Evolutionary conservation across 257 asterid species (phyloP).

Genomic region (Solanum habrochaites): DNA sequence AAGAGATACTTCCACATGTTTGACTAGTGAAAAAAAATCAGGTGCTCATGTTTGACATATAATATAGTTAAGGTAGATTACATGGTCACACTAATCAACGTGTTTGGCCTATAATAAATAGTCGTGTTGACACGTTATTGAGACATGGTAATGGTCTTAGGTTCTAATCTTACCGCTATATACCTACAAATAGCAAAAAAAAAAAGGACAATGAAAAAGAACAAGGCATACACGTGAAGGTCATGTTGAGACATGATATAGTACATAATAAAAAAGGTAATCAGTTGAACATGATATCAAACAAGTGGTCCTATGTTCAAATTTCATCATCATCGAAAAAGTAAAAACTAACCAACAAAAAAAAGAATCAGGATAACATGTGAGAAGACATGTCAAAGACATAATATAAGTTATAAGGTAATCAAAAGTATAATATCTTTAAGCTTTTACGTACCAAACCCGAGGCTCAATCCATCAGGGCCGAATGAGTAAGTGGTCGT

Average conservation of each 20-base stretch:
- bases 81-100: not conserved
- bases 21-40: not conserved
- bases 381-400: not conserved
- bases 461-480: slow-evolving; percentile 38
- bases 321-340: not conserved
- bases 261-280: not conserved
- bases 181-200: too few relatives aligned
- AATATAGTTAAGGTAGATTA: not conserved
- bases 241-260: not conserved
- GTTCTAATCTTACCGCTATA: too few relatives aligned
- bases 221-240: not conserved
- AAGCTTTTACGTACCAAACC: slow-evolving; percentile 18
- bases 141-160: not conserved
- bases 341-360: not conserved
- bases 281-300: too few relatives aligned
- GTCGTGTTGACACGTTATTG: not conserved
- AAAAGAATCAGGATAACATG: not conserved
- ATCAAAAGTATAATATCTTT: not conserved
- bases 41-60: not conserved
- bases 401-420: not conserved
- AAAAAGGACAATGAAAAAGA: too few relatives aligned
- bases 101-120: not conserved
- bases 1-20: not conserved
- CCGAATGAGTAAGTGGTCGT: slow-evolving; percentile 23
- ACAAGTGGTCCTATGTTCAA: not conserved